Evolutionary conservation across 768 basidiomycete genomes (phyloP).

Genomic region (Rhodosporidiobolus sp.): DNA sequence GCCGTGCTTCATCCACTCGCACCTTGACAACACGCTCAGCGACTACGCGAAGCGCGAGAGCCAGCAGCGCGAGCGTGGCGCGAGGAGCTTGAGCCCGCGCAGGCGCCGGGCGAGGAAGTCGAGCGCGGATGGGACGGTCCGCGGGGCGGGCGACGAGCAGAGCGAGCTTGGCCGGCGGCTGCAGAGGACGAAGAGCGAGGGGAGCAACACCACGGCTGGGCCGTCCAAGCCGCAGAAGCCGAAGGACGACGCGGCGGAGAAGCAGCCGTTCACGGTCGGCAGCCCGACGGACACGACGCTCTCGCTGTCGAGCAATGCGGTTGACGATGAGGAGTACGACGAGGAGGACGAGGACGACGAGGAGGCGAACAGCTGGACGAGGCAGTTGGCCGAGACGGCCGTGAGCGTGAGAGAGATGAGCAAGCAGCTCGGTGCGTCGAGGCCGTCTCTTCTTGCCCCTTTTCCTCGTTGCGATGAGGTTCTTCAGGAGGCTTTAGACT

Average conservation of each 20-base stretch:
- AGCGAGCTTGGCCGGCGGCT: not conserved
- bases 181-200: constrained; percentile 3
- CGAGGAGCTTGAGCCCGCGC: not conserved
- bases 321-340: constrained; percentile 54
- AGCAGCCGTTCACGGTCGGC: not conserved
- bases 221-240: not conserved
- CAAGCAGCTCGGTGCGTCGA: constrained; percentile 80
- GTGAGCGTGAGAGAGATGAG: constrained; percentile 97
- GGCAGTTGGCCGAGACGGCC: constrained; percentile 92
- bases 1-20: constrained; percentile 37
- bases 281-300: not conserved
- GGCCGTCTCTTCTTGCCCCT: constrained; percentile 20
- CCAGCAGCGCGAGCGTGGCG: no score
- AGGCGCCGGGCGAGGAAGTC: not conserved
- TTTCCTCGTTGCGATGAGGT: no score
- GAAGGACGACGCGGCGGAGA: not conserved
- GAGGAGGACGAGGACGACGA: constrained; percentile 65
- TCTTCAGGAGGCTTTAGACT: not conserved
- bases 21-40: constrained; percentile 38
- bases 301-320: constrained; percentile 3
- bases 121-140: not conserved
- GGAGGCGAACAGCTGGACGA: constrained; percentile 65
- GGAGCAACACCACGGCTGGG: no score
- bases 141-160: not conserved
- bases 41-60: constrained; percentile 18